phyloP scores from a whole-genome alignment of 2,329 filamentous ascomycete genomes.

The Xylaria polymorpha region DNA sequence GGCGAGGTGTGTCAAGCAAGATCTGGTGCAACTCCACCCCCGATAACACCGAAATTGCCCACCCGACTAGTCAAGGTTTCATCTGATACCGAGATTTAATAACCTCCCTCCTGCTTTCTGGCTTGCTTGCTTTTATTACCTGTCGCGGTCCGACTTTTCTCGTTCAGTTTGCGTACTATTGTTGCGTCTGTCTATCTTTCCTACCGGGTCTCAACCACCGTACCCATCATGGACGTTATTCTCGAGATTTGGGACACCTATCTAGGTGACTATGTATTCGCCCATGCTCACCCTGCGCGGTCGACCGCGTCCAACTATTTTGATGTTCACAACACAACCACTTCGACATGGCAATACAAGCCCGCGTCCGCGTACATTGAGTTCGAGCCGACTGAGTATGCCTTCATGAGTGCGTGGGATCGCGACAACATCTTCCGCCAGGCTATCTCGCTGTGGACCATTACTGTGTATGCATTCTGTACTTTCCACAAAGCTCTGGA shows the following conservation, averaged over 20 bases:
- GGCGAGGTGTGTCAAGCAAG: constrained; percentile 11
- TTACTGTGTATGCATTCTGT: constrained; percentile 77
- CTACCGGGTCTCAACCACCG: constrained; percentile 19
- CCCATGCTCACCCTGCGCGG: constrained; percentile 72
- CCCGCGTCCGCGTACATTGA: constrained; percentile 77
- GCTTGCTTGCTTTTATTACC: not conserved
- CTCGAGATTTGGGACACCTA: constrained; percentile 87
- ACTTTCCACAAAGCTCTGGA: not conserved
- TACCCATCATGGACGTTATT: constrained; percentile 83
- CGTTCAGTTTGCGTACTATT: not conserved
- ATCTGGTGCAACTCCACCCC: constrained; percentile 27
- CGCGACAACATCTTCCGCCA: constrained; percentile 84
- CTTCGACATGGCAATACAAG: constrained; percentile 73
- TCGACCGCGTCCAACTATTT: constrained; percentile 61
- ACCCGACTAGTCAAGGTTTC: constrained; percentile 15
- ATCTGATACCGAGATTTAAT: not conserved
- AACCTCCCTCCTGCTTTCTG: constrained; percentile 8
- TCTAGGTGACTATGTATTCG: constrained; percentile 82
- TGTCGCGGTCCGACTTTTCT: not conserved
- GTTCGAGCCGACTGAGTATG: constrained; percentile 77
- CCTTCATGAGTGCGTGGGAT: constrained; percentile 81
- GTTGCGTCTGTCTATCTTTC: constrained; percentile 15
- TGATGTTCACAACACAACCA: constrained; percentile 59
- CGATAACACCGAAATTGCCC: constrained; percentile 25
- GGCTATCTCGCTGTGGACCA: constrained; percentile 78